Evolutionary conservation across 768 basidiomycete species (phyloP), one percentile per base, ranked within the genome.

Genomic region (Termitomyces sp.): DNA sequence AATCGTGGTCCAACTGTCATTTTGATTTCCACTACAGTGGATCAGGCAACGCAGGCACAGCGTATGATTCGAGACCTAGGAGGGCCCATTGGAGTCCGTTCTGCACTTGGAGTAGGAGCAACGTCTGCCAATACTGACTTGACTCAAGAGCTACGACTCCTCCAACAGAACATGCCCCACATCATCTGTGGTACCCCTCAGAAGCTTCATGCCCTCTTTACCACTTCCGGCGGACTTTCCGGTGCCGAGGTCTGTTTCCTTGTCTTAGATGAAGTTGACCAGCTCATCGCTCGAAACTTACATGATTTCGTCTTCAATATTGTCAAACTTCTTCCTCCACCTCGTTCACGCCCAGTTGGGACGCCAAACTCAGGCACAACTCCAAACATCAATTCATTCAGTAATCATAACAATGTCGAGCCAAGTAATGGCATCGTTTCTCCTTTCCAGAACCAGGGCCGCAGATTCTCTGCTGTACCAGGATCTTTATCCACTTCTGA

Each of bases 111-210:
- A 22, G 88, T 96, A 4, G 94, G 93, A 50, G 77, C 86, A 6
- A 85, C 90, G 0, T 83, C 84, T 30, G 77, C 78, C 35, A 79
- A 76, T 44, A 82, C 71, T 58, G 85, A 88, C 67, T 77, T 87
- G 51, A 76, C 75, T 20, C 90, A 90, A 66, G 94, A 97, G 66
- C 73, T 92, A 22, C 87, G 91, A 18, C 76, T 88, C 36, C 80
- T 98, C 52, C 89, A 94, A 60, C 90, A 95, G 72, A 95, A 88
- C 65, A 87, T 92, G 77, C 93, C 96, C 9, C 95, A 98, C 65
- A 85, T 99, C 63, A 86, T 99, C 58, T 94, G 96, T 65, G 97
- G 97, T 35, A 98, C 97, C 2, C 97, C 97, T 12, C 97, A 97
- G 68, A 95, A 96, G 73, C 75, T 99, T 16, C 88, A 96, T 67